Evolutionary conservation across 495 filamentous ascomycete genomes (phyloP).

Genomic region (Neurospora sp.): DNA sequence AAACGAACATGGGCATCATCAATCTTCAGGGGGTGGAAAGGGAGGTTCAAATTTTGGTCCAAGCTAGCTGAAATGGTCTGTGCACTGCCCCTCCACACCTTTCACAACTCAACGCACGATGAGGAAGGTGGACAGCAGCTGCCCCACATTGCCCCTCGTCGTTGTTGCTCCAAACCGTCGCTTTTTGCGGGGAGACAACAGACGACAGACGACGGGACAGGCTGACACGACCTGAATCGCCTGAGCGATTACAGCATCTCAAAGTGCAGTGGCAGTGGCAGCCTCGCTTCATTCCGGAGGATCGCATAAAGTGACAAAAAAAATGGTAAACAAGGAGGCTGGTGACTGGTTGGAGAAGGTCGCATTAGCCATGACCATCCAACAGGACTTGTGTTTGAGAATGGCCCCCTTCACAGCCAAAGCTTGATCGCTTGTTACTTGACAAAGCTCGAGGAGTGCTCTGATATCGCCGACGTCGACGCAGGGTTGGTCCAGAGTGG

Average conservation of each 20-base stretch:
- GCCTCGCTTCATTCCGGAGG: not conserved
- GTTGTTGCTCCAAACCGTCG: slow-evolving; percentile 17
- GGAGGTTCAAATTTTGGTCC: not conserved
- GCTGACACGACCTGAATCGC: not conserved
- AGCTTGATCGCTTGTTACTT: not conserved
- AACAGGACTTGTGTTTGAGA: not conserved
- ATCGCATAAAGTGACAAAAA: not conserved
- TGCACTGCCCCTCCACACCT: slow-evolving; percentile 19
- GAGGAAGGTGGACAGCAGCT: slow-evolving; percentile 8
- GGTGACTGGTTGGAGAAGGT: not conserved
- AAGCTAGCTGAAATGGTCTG: slow-evolving; percentile 10
- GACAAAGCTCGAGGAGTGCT: not conserved
- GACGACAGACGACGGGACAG: not conserved
- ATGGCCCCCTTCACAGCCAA: not conserved
- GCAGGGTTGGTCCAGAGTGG: not conserved
- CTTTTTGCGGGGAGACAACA: slow-evolving; percentile 6
- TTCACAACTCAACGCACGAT: not conserved
- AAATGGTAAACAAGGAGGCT: not conserved
- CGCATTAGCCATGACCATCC: not conserved
- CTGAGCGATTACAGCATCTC: not conserved
- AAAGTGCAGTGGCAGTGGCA: not conserved
- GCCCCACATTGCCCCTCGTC: slow-evolving; percentile 11
- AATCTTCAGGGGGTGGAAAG: not conserved
- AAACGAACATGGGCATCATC: not conserved
- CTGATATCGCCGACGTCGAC: not conserved